A percentile compares a stretch with the other conserved stretches of the same genome.
phyloP scores from a whole-genome alignment of 2,329 filamentous ascomycete genomes.

The Rhytidhysteron rufulum region DNA sequence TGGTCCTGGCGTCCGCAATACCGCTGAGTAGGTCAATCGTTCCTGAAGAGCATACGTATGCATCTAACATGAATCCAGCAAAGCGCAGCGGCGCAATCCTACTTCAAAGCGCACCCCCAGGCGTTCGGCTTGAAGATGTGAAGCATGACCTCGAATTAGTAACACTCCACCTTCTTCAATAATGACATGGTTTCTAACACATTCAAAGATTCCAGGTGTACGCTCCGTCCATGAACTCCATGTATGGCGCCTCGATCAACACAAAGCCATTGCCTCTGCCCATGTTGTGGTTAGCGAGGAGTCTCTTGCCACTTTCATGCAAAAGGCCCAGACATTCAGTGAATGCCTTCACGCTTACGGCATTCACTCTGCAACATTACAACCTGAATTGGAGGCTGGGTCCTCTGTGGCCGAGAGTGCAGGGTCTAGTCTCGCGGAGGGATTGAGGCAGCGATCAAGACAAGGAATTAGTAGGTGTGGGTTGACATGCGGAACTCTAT shows the following conservation, averaged over 20 bases:
- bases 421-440: constrained; percentile 9
- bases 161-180: constrained; percentile 6
- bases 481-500: constrained; percentile 50
- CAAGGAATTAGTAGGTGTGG: constrained; percentile 43
- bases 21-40: constrained; percentile 46
- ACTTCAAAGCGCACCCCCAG: constrained; percentile 61
- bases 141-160: constrained; percentile 66
- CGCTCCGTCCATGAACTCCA: constrained; percentile 68
- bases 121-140: constrained; percentile 59
- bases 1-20: constrained; percentile 63
- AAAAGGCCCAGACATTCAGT: constrained; percentile 58
- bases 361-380: constrained; percentile 67
- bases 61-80: constrained; percentile 34
- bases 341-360: constrained; percentile 72
- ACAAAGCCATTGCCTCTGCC: constrained; percentile 65
- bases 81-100: constrained; percentile 62
- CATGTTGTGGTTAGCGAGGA: constrained; percentile 62
- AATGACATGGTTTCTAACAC: not conserved
- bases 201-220: constrained; percentile 59
- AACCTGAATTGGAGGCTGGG: constrained; percentile 54
- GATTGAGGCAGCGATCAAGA: constrained; percentile 17
- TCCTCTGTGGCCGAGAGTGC: constrained; percentile 5
- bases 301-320: constrained; percentile 56
- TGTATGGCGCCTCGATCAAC: constrained; percentile 70
- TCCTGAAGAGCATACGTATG: not conserved